A percentile compares a stretch with the other conserved stretches of the same genome.
Conservation (phyloP, 805 yeast genomes). For the Yarrowia sp. region DNA sequence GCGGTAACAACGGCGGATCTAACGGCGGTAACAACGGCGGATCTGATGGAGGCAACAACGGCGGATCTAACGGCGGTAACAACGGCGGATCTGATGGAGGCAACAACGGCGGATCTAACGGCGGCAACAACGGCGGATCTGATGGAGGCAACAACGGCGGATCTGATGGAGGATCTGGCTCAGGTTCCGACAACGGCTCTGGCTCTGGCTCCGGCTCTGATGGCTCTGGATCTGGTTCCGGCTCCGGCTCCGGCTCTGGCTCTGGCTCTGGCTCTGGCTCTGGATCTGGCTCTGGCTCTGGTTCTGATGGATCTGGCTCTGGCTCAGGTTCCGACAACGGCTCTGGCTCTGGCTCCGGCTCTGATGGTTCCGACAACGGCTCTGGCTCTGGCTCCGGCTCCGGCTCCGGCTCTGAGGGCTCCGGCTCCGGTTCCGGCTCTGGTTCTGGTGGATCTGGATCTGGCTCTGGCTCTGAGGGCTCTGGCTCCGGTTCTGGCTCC, state of each 20-base stretch:
- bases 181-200: not conserved
- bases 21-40: slow-evolving; percentile 3
- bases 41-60: not conserved
- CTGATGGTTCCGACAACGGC: not conserved
- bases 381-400: not conserved
- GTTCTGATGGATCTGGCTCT: no score
- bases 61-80: not conserved
- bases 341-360: not conserved
- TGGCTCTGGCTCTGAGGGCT: not conserved
- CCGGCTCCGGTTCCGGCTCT: not conserved
- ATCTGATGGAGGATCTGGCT: not conserved
- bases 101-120: not conserved
- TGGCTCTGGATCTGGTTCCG: not conserved
- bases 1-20: not conserved
- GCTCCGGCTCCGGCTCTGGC: not conserved
- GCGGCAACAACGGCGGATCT: not conserved
- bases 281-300: not conserved
- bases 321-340: not conserved
- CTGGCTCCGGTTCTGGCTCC: not conserved
- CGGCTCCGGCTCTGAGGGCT: not conserved
- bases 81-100: not conserved
- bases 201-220: not conserved
- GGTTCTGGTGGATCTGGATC: not conserved
- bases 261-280: not conserved
- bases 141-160: not conserved